Evolutionary conservation across 1,284 basidiomycete species (phyloP).

Genomic region (Cutaneotrichosporon sp.): DNA sequence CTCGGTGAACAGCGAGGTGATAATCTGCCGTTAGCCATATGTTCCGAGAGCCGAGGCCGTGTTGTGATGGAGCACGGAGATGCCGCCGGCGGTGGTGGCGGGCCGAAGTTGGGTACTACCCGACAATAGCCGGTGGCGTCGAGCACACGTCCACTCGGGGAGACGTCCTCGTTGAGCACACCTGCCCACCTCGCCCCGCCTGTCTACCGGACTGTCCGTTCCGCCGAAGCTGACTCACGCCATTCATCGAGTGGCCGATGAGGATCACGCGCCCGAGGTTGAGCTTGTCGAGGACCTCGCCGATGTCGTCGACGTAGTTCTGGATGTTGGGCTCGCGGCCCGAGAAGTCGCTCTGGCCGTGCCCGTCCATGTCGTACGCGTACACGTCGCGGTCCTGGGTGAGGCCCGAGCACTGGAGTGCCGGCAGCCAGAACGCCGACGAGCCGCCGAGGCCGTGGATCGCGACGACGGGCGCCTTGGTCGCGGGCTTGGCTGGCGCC

Average conservation of each 20-base stretch:
- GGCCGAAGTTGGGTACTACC: no score
- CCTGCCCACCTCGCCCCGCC: background rate
- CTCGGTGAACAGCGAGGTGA: constrained; percentile 30
- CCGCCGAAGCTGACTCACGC: constrained; percentile 23
- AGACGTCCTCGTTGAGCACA: no score
- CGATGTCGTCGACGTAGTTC: constrained; percentile 28
- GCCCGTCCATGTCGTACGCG: constrained; percentile 36
- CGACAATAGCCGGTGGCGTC: background rate
- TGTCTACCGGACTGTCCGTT: background rate
- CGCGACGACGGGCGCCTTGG: constrained; percentile 50
- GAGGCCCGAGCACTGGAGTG: constrained; percentile 20
- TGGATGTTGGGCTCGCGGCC: constrained; percentile 21
- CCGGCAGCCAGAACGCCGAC: constrained; percentile 52
- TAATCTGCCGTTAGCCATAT: constrained; percentile 24
- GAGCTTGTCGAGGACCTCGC: constrained; percentile 25
- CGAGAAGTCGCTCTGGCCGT: constrained; percentile 30
- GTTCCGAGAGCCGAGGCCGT: background rate
- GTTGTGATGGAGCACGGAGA: background rate
- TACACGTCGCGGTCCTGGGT: constrained; percentile 23
- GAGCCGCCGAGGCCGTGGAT: constrained; percentile 32
- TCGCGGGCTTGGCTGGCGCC: constrained; percentile 59
- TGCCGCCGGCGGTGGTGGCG: background rate
- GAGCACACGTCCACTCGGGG: no score
- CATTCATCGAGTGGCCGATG: constrained; percentile 40
- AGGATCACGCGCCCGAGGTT: constrained; percentile 28